Base-by-base conservation (phyloP, 2,329 filamentous ascomycete species). In the Cladosporium velox region DNA sequence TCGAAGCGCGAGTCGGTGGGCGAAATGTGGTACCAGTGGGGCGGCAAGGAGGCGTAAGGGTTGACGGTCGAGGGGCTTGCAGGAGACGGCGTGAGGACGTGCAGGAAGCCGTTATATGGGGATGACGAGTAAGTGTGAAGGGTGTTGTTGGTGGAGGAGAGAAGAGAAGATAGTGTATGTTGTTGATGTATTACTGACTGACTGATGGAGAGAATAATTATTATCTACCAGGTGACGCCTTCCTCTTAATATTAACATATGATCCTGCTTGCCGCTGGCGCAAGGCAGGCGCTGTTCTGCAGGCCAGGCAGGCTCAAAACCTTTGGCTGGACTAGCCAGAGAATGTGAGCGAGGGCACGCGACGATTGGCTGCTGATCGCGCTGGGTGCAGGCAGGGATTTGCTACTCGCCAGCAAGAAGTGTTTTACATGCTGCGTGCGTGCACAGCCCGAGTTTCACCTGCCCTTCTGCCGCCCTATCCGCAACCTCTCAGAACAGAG, bases 21-120 rank as follows among this genome's bases (percentile, higher is more conserved):
- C 62, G 60, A 64, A 71, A 54, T 61, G 71, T 72, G 68, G 70
- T 70, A 71, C 69, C 67, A 67, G 60, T 59, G 67, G 66, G 67
- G 69, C 68, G 67, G 65, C 65, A 61, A 61, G 67, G 66, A 65
- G 68, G 67, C 69, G 68, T 65, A 64, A 63, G 63, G 62, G 67
- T 68, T 47, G 67, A 51, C 57, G 63, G 66, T 62, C 59, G 62
- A 66, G 67, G 66, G 60, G 67, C 55, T 57, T 64, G 67, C 67
- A 69, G 67, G 63, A 41, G 55, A 60, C 54, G 55, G 63, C 57
- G 63, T 55, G 35, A n/a, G 54, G 55, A 59, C 55, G 63, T 60
- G 63, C 63, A 65, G 38, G 55, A 49, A 7, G 55, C 49, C 47
- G 63, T 58, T 65, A 35, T 47, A 65, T 57, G 63, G 57, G 55